A percentile compares a stretch with the other conserved stretches of the same genome.
phyloP scores from a whole-genome alignment of 1,139 yeast genomes.

The Magnusiomyces clavatus region DNA sequence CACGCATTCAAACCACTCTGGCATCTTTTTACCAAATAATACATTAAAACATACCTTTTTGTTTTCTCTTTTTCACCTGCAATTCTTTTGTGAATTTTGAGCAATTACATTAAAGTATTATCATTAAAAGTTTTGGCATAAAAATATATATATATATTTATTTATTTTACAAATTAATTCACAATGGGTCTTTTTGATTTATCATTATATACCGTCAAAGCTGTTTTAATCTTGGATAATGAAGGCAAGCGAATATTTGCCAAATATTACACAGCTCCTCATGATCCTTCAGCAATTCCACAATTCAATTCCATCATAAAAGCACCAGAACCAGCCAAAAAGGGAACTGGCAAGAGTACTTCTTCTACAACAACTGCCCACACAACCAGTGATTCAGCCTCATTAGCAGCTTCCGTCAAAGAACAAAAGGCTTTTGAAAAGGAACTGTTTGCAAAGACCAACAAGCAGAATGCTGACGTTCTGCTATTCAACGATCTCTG shows the following conservation, averaged over 20 bases:
- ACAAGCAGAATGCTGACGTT: constrained; percentile 74
- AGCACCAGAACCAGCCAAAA: not conserved
- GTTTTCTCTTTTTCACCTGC: too few relatives aligned
- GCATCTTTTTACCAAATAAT: too few relatives aligned
- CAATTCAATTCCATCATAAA: constrained; percentile 11
- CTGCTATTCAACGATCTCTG: constrained; percentile 70
- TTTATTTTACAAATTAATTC: too few relatives aligned
- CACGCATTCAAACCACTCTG: too few relatives aligned
- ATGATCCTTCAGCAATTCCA: constrained; percentile 29
- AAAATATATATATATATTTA: not conserved
- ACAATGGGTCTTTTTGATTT: constrained; percentile 10
- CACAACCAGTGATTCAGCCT: not conserved
- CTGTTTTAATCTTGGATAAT: constrained; percentile 70
- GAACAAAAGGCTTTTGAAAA: constrained; percentile 75
- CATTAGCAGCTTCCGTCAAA: constrained; percentile 35
- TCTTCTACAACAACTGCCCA: not conserved
- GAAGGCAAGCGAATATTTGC: constrained; percentile 77
- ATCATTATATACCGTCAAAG: constrained; percentile 62
- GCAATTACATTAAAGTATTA: too few relatives aligned
- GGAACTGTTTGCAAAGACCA: constrained; percentile 62
- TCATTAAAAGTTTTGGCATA: too few relatives aligned
- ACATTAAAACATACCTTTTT: too few relatives aligned
- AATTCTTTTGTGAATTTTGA: too few relatives aligned
- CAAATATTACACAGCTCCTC: constrained; percentile 73
- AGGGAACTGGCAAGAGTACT: not conserved